A percentile compares a stretch with the other conserved stretches of the same genome.
Evolutionary conservation across 192 early-diverging fungal species (phyloP).

Genomic region (Backusella mclennaniae): DNA sequence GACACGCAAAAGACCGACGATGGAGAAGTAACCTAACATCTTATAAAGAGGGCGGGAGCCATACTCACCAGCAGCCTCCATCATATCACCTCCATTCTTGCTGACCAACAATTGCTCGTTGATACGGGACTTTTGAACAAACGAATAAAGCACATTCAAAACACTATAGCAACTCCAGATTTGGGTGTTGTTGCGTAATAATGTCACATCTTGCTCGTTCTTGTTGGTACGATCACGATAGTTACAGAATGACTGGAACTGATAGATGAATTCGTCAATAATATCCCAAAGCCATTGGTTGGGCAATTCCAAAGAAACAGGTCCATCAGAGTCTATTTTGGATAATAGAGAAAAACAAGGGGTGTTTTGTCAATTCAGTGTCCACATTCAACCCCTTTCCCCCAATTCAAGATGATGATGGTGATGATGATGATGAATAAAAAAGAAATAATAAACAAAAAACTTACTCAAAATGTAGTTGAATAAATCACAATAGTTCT

Average conservation of each 20-base stretch:
- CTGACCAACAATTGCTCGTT: conserved; percentile 88
- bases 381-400: not conserved
- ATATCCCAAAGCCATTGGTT: conserved; percentile 99
- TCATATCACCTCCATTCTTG: conserved; percentile 87
- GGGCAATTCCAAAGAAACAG: conserved; percentile 89
- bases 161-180: conserved; percentile 97
- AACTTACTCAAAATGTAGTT: conserved; percentile 89
- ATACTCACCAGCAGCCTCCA: conserved; percentile 87
- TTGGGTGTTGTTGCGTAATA: conserved; percentile 82
- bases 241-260: conserved; percentile 97
- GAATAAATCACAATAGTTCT: conserved; percentile 97
- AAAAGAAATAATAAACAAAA: not conserved
- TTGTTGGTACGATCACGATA: conserved; percentile 87
- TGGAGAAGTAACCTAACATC: conserved; percentile 96
- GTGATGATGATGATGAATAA: not conserved
- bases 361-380: too few relatives aligned
- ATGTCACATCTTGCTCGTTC: conserved; percentile 73
- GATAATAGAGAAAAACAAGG: too few relatives aligned
- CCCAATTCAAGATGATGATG: not conserved
- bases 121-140: conserved; percentile 95
- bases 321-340: conserved; percentile 65
- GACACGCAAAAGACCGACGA: conserved; percentile 89
- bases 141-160: conserved; percentile 92
- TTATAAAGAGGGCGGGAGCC: conserved; percentile 89
- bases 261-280: conserved; percentile 99